phyloP scores from a whole-genome alignment of 2,329 filamentous ascomycete genomes.

The Neurospora sp. region DNA sequence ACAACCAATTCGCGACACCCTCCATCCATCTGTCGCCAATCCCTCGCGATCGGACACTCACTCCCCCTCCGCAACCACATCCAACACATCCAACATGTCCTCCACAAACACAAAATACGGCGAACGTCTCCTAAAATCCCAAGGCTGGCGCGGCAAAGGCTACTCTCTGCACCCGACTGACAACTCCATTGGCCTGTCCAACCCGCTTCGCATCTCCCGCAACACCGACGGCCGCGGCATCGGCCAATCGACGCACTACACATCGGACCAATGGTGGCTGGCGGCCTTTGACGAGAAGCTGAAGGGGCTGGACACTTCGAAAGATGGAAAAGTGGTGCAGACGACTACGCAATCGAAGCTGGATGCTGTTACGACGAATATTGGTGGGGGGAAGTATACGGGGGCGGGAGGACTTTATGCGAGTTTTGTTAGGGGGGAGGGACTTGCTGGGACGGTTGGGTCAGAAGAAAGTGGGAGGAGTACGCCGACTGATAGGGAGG shows the following conservation, averaged over 20 bases:
- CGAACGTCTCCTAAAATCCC: slow-evolving; percentile 57
- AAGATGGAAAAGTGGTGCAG: slow-evolving; percentile 46
- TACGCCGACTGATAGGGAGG: slow-evolving; percentile 14
- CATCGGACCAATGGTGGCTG: slow-evolving; percentile 91
- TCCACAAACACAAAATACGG: not conserved
- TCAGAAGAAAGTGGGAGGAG: slow-evolving; percentile 13
- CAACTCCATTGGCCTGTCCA: slow-evolving; percentile 67
- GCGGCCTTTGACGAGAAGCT: slow-evolving; percentile 87
- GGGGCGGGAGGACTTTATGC: slow-evolving; percentile 61
- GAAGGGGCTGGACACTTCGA: slow-evolving; percentile 62
- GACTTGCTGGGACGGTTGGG: slow-evolving; percentile 60
- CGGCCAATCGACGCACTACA: slow-evolving; percentile 61
- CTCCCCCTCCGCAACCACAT: not conserved
- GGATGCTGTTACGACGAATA: slow-evolving; percentile 42
- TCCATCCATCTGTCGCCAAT: not conserved
- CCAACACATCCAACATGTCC: not conserved
- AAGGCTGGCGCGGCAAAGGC: slow-evolving; percentile 85
- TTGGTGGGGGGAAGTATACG: slow-evolving; percentile 44
- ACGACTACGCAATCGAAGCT: slow-evolving; percentile 42
- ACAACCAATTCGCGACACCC: not conserved
- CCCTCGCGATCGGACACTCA: not conserved
- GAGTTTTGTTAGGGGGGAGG: slow-evolving; percentile 75
- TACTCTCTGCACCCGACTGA: slow-evolving; percentile 73
- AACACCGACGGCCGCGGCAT: slow-evolving; percentile 76
- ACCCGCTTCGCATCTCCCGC: slow-evolving; percentile 72